Base-by-base conservation (phyloP, 306 rosid species). In the Delonix regia region DNA sequence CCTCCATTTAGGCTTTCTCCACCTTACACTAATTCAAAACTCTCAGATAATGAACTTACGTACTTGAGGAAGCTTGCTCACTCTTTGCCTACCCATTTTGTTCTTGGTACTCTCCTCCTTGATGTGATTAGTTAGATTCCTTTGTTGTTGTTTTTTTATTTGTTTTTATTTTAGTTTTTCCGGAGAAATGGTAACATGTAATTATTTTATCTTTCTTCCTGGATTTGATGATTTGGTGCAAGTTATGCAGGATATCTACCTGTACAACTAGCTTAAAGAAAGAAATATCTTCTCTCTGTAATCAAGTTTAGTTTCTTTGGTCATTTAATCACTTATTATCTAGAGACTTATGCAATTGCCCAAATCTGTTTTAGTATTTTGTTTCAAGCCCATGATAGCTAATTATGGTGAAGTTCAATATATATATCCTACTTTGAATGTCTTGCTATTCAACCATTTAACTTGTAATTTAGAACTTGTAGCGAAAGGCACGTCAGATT, bases 71-170 rank as follows among this genome's bases (percentile, higher is more conserved):
- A 74, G 85, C 83, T 86, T 75, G 92, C 96, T 62, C 87, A 65
- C 5, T 55, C 93, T 63, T 78, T 94, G 65, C 98, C 98, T n/a
- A 85, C 87, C 71, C 98, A 94, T 85, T 94, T 94, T 87, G 98
- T 89, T 65, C 93, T 94, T 18, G 98, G 98, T 94, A 87, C 62
- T 57, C 62, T 60, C 80, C 70, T 51, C 71, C 78, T 75, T 83
- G 33, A 36, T 74, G 73, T 41, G 47, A 22, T 36, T 70, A n/a
- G 27, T 84, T 52, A 60, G 13, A 67, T 56, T 72, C 39, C 27
- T 71, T 68, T 81, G 24, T 42, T 22, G 8, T 34, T 9, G 8
- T n/a, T 62, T 7, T 28, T 14, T 27, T 19, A 4, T 51, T 18
- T 51, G 4, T 36, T 64, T 10, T 18, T 19, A 1, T 9, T 64